Percentiles rank a stretch among this genome's conserved stretches.
Evolutionary conservation across 345 rosid genomes (phyloP).

Genomic region (Camelina neglecta): DNA sequence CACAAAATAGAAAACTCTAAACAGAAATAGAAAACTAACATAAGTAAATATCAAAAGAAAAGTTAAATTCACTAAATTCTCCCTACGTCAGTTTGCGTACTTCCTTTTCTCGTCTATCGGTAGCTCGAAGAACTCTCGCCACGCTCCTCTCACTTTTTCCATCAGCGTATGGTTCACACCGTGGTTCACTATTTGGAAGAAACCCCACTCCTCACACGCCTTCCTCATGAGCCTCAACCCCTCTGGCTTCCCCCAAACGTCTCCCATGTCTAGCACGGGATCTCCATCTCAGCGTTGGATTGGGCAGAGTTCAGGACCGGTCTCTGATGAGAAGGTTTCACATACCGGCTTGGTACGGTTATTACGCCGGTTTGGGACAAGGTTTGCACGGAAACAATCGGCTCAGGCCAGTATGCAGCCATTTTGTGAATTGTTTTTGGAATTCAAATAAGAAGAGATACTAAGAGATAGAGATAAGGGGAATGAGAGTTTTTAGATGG

Average conservation of each 20-base stretch:
- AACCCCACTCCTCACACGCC: slow-evolving; percentile 89
- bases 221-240: slow-evolving; percentile 45
- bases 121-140: slow-evolving; percentile 75
- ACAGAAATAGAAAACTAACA: no score
- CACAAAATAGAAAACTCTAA: no score
- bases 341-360: slow-evolving; percentile 62
- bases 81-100: slow-evolving; percentile 49
- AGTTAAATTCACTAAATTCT: no score
- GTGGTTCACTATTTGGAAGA: slow-evolving; percentile 90
- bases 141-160: slow-evolving; percentile 55
- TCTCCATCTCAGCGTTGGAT: slow-evolving; percentile 32
- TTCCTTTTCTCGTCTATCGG: slow-evolving; percentile 71
- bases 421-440: slow-evolving; percentile 15
- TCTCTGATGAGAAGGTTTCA: slow-evolving; percentile 64
- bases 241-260: slow-evolving; percentile 34
- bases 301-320: slow-evolving; percentile 38
- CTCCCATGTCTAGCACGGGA: slow-evolving; percentile 70
- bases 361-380: slow-evolving; percentile 64
- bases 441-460: not conserved
- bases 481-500: slow-evolving; percentile 26
- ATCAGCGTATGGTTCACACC: slow-evolving; percentile 67
- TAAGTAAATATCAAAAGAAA: no score
- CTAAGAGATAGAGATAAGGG: not conserved
- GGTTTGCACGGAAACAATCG: slow-evolving; percentile 84
- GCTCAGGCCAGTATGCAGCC: slow-evolving; percentile 80